Evolutionary conservation across 139 green algal genomes (phyloP), one percentile per base, ranked within the genome.

Genomic region (Ettlia oleoabundans): DNA sequence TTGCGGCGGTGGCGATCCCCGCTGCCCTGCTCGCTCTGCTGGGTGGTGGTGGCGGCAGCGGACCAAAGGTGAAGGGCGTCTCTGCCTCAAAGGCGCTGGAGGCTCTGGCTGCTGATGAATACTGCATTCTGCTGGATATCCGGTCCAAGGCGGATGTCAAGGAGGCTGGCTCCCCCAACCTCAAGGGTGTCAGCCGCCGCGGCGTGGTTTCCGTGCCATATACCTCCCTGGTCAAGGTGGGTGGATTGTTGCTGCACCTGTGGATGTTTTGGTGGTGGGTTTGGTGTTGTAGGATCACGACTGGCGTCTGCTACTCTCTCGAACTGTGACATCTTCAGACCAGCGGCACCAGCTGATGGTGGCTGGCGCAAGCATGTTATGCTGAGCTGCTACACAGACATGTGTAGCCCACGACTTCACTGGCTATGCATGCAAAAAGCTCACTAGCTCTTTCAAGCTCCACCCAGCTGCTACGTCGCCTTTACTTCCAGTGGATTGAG

Each of bases 51-150:
- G 37, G 58, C 42, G 30, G 47, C 42, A 58, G 32, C 38, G 65
- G 43, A 9, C 24, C 67, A 58, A 82, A 81, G 33, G 81, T 78
- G 51, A 90, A 90, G 43, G 63, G 61, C 2, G 72, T 84, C 1
- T 80, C 40, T 6, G 69, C 82, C 35, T 78, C 42, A 1, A 76
- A 75, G 4, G 83, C 88, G 10, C 51, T 91, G 19, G 83, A 89
- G 37, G 77, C 83, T 8, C 73, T 92, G 53, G 79, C 75, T 19
- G 55, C 75, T 35, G 73, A 80, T 52, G 53, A 67, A 21, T 32
- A 15, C 53, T 80, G 73, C 73, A n/a, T 80, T 26, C 73, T 80
- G 53, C 18, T 92, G 19, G 88, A 92, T 67, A 82, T 92, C 42
- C 80, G 88, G 53, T 83, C 33, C 68, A 84, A 84, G 66, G 43